Evolutionary conservation across 2,329 filamentous ascomycete genomes (phyloP), one percentile per base, ranked within the genome.

Genomic region (Arthrobotrys iridis): DNA sequence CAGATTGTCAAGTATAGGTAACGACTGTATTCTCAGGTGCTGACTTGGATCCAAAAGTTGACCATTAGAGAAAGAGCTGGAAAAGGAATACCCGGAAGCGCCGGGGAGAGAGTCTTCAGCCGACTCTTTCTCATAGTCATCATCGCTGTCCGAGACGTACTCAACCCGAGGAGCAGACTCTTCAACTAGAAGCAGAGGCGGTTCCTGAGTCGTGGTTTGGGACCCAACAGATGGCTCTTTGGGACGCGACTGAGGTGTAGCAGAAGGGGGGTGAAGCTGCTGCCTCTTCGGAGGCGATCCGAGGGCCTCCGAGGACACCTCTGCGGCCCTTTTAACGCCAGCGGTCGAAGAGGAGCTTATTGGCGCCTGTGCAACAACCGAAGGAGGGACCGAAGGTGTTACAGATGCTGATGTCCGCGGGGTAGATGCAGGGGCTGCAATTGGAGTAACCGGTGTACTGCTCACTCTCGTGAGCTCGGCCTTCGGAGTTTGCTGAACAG

Each of bases 1-100:
- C 79, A 89, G 79, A 76, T 88, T 89, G 74, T 89, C 87, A 20
- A 90, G 81, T 30, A 89, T 87, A 7, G 87, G 85, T 30, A 90
- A 80, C 79, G 87, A 88, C 77, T 89, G 85, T 18, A 88, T 84
- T 78, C 87, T 87, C 76, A 88, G 79, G 64, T 83, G 83, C 80
- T 82, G 81, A 70, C 80, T 84, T 4, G 82, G 82, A 33, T 79
- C 78, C 50, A 79, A 78, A 37, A 79, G 41, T 46, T 73, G 50
- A 30, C 67, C 62, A 64, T 62, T 70, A 18, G 59, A 58, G 30
- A 73, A 68, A 43, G 71, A 24, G 62, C 64, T 75, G 0, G 70
- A 57, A 30, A 75, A 75, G n/a, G 78, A 76, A 30, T 78, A 77
- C 13, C 78, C 77, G 2, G 76, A 75, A 3, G 74, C 77, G 13